A percentile compares a stretch with the other conserved stretches of the same genome.
These are phyloP conservation scores for Vachellia collinsii DNA, from an alignment of 306 rosid genomes.

Conservation along the genomic window DNA sequence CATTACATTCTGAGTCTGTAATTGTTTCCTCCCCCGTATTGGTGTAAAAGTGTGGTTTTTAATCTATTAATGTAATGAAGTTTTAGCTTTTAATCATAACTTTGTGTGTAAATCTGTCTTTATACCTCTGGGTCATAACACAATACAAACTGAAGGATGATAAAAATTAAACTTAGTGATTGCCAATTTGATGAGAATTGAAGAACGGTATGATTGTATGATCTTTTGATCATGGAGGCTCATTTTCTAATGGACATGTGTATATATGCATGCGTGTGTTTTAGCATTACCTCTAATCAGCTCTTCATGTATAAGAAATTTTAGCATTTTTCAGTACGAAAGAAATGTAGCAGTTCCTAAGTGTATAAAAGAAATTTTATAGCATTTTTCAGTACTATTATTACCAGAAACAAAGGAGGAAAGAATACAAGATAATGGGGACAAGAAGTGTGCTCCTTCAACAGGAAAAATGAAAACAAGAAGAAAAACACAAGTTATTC, in stretches of 20 bases:
- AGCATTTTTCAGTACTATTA: background rate
- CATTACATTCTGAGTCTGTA: too few relatives aligned
- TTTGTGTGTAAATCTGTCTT: too few relatives aligned
- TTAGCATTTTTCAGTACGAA: background rate
- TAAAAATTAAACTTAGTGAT: background rate
- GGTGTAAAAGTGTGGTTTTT: too few relatives aligned
- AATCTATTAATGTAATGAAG: too few relatives aligned
- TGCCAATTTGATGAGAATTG: background rate
- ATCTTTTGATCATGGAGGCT: background rate
- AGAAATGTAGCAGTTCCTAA: background rate
- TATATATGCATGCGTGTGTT: background rate
- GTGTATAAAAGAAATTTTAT: background rate
- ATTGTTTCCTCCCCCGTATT: too few relatives aligned
- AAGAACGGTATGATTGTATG: background rate
- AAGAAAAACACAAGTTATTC: background rate
- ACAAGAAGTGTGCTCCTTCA: background rate
- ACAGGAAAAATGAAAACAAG: background rate
- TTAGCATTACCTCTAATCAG: background rate
- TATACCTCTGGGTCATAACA: too few relatives aligned
- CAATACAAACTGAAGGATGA: background rate
- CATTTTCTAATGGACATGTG: slow-evolving; percentile 8
- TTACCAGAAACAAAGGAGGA: slow-evolving; percentile 7
- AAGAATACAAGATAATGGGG: slow-evolving; percentile 10
- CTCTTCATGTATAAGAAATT: background rate
- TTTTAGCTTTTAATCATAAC: too few relatives aligned